phyloP scores from a whole-genome alignment of 306 rosid genomes.

The Potentilla sterilis region DNA sequence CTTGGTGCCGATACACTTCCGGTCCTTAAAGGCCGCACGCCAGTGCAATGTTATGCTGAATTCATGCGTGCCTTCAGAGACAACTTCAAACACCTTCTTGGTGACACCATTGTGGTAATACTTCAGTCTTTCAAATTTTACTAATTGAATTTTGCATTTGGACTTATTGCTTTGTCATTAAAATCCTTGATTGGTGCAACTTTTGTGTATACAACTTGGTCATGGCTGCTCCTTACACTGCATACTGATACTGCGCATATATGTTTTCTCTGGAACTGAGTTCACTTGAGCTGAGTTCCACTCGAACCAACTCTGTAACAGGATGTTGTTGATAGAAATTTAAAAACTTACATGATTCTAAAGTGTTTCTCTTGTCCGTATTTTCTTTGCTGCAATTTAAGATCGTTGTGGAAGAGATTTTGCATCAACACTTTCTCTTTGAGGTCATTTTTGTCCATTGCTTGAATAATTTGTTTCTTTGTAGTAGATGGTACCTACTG shows the following conservation, averaged over 20 bases:
- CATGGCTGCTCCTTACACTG: background rate
- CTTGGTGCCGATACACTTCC: conserved; percentile 86
- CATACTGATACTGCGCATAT: background rate
- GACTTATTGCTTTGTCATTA: background rate
- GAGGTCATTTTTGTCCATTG: background rate
- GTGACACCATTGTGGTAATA: conserved; percentile 85
- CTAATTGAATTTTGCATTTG: background rate
- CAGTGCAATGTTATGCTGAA: conserved; percentile 88
- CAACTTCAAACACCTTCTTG: conserved; percentile 74
- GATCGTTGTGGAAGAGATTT: background rate
- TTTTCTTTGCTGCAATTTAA: background rate
- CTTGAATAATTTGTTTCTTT: background rate
- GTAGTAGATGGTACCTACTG: background rate
- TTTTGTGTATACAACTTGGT: background rate
- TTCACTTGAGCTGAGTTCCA: background rate
- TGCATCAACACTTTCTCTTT: background rate
- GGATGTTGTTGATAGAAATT: background rate
- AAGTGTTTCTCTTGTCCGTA: background rate
- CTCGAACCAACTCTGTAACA: background rate
- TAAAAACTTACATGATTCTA: background rate
- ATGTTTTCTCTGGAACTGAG: background rate
- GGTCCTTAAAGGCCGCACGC: conserved; percentile 86
- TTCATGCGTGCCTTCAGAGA: conserved; percentile 90
- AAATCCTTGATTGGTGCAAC: background rate
- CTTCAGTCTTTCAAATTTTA: background rate